A percentile compares a stretch with the other conserved stretches of the same genome.
Conservation (phyloP, 2,329 filamentous ascomycete species). For the Calonectria crousiana region DNA sequence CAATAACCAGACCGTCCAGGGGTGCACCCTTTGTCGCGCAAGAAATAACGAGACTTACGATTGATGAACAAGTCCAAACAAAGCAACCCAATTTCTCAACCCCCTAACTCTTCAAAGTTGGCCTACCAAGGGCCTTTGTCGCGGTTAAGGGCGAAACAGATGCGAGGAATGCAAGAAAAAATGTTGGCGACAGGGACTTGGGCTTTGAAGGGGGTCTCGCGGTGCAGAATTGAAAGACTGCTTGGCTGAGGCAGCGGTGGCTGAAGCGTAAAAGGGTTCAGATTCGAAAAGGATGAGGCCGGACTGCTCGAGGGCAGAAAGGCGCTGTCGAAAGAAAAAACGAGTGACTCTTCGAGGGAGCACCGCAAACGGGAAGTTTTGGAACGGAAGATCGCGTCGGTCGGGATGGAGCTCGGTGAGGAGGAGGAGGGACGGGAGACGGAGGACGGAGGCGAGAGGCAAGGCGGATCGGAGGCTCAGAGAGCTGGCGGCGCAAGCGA, state of each 20-base stretch:
- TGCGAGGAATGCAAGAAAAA: conserved; percentile 24
- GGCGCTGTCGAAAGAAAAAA: conserved; percentile 27
- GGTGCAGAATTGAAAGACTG: conserved; percentile 39
- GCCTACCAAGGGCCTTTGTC: conserved; percentile 42
- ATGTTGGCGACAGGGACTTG: conserved; percentile 24
- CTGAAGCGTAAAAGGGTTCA: conserved; percentile 28
- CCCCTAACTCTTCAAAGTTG: conserved; percentile 43
- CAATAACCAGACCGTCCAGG: conserved; percentile 18
- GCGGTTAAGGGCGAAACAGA: conserved; percentile 32
- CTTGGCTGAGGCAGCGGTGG: conserved; percentile 36
- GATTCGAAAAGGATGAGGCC: conserved; percentile 26
- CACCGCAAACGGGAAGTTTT: conserved; percentile 35
- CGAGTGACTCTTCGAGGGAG: conserved; percentile 30
- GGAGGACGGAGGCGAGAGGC: conserved; percentile 41
- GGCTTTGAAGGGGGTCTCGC: conserved; percentile 20
- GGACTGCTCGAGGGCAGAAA: not conserved
- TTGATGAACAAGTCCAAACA: conserved; percentile 36
- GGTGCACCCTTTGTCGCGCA: conserved; percentile 20
- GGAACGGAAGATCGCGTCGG: conserved; percentile 43
- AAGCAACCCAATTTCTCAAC: conserved; percentile 39
- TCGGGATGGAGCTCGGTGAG: conserved; percentile 47
- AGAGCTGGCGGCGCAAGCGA: conserved; percentile 63
- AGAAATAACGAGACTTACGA: conserved; percentile 41
- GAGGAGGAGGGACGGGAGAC: conserved; percentile 40
- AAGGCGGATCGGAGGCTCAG: conserved; percentile 60